Conservation (phyloP, 2,329 filamentous ascomycete genomes). For the Fusarium devonianum region DNA sequence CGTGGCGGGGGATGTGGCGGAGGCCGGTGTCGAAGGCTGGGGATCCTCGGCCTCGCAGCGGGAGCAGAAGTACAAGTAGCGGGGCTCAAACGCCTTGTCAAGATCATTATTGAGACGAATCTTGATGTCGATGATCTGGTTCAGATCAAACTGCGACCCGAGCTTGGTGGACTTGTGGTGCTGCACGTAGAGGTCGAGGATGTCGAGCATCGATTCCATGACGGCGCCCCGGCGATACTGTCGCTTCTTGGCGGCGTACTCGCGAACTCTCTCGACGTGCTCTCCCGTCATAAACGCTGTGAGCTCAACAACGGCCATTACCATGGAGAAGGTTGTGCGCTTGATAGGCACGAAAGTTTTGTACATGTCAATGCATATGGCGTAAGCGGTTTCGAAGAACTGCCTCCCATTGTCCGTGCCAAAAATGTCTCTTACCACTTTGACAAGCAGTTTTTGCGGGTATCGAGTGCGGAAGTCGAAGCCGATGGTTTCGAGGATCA, state of each 20-base stretch:
- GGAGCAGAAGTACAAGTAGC: slow-evolving; percentile 69
- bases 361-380: slow-evolving; percentile 87
- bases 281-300: slow-evolving; percentile 68
- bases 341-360: slow-evolving; percentile 93
- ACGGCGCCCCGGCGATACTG: slow-evolving; percentile 57
- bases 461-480: slow-evolving; percentile 94
- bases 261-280: slow-evolving; percentile 57
- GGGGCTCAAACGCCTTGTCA: slow-evolving; percentile 65
- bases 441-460: slow-evolving; percentile 84
- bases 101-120: slow-evolving; percentile 87
- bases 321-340: slow-evolving; percentile 85
- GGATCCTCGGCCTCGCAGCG: slow-evolving; percentile 54
- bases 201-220: slow-evolving; percentile 84
- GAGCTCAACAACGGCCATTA: slow-evolving; percentile 81
- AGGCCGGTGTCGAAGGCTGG: slow-evolving; percentile 44
- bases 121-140: slow-evolving; percentile 84
- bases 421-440: slow-evolving; percentile 71
- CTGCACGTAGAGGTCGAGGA: slow-evolving; percentile 91
- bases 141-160: slow-evolving; percentile 74
- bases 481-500: slow-evolving; percentile 89
- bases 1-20: slow-evolving; percentile 49
- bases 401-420: slow-evolving; percentile 52
- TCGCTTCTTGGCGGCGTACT: slow-evolving; percentile 58
- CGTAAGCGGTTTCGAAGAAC: slow-evolving; percentile 75
- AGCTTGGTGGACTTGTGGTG: slow-evolving; percentile 77